These are phyloP conservation scores for Stagonosporopsis vannaccii DNA, from an alignment of 2,329 filamentous ascomycete species.

Conservation along the genomic window DNA sequence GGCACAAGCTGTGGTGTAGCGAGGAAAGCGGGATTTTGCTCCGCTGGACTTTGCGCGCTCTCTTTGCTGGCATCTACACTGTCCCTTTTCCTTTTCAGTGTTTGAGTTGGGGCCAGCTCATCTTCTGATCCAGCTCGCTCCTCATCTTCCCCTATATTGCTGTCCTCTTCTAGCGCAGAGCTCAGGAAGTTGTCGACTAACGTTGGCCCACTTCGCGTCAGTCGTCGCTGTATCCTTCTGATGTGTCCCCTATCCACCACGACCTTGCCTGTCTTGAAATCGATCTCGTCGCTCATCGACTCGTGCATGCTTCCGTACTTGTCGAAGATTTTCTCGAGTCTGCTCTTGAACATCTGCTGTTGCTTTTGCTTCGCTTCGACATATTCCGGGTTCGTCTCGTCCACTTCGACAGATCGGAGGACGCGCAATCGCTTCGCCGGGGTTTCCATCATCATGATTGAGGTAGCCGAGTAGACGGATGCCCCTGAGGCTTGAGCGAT, in stretches of 20 bases:
- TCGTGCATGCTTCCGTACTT: slow-evolving; percentile 88
- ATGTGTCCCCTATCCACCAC: slow-evolving; percentile 93
- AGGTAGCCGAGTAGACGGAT: slow-evolving; percentile 9
- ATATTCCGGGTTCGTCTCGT: slow-evolving; percentile 46
- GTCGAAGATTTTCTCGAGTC: slow-evolving; percentile 86
- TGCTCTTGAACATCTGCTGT: slow-evolving; percentile 61
- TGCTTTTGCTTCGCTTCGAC: slow-evolving; percentile 48
- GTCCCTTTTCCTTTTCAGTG: slow-evolving; percentile 13
- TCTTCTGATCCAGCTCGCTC: slow-evolving; percentile 30
- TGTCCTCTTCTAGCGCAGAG: slow-evolving; percentile 45
- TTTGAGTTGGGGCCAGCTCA: slow-evolving; percentile 40
- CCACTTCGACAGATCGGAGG: slow-evolving; percentile 45
- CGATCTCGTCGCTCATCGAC: slow-evolving; percentile 86
- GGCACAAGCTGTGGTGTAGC: neutral
- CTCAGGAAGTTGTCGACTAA: slow-evolving; percentile 34
- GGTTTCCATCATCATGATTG: slow-evolving; percentile 66
- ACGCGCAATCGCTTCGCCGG: slow-evolving; percentile 68
- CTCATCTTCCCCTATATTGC: slow-evolving; percentile 41
- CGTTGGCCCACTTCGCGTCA: slow-evolving; percentile 29
- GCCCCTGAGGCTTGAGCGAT: slow-evolving; percentile 3
- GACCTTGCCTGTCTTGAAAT: slow-evolving; percentile 79
- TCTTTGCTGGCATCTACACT: neutral
- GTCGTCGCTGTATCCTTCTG: slow-evolving; percentile 57
- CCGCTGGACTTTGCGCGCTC: neutral
- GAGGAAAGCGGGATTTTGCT: neutral